Evolutionary conservation across 179 eudicot genomes (phyloP).

Genomic region (Beta macrorhiza): DNA sequence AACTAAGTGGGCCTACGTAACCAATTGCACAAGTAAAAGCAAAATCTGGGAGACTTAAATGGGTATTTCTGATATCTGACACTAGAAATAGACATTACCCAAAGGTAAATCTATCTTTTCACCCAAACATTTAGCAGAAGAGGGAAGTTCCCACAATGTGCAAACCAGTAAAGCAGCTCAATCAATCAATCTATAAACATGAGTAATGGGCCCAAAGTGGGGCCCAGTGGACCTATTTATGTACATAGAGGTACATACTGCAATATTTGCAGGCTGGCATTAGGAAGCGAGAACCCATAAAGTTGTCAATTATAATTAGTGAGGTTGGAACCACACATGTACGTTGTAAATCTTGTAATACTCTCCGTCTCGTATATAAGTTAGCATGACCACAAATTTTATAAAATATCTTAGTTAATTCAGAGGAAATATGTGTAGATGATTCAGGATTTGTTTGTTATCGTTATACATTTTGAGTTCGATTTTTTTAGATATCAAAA

Average conservation of each 20-base stretch:
- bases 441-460: too few relatives aligned
- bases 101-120: constrained; percentile 20
- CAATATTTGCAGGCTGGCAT: constrained; percentile 3
- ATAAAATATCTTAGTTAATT: too few relatives aligned
- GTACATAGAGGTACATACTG: constrained; percentile 15
- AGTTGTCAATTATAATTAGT: neutral
- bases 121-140: constrained; percentile 6
- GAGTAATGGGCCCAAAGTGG: neutral
- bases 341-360: too few relatives aligned
- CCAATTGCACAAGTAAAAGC: constrained; percentile 1
- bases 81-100: constrained; percentile 24
- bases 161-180: constrained; percentile 18
- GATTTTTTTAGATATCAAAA: too few relatives aligned
- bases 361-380: too few relatives aligned
- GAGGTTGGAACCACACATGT: constrained; percentile 14
- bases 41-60: neutral
- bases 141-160: constrained; percentile 5
- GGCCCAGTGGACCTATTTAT: constrained; percentile 16
- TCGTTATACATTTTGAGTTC: too few relatives aligned
- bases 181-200: neutral
- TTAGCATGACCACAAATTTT: too few relatives aligned
- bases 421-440: too few relatives aligned
- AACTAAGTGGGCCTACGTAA: neutral
- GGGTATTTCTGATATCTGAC: neutral
- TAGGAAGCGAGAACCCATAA: neutral